Base-by-base conservation (phyloP, 73 alveolate species). In the Diophrys appendiculata region DNA sequence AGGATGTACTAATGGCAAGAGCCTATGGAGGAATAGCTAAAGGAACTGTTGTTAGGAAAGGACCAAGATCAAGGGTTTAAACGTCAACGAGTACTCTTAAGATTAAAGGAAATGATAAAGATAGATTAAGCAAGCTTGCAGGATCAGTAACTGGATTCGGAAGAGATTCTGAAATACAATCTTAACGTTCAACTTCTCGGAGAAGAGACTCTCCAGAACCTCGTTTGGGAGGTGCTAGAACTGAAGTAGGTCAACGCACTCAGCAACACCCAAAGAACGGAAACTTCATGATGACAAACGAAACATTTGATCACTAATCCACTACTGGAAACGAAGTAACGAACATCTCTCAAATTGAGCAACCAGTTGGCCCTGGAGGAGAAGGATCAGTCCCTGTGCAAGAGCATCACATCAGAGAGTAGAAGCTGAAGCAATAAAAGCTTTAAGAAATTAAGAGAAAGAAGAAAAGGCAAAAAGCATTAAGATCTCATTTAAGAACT, bases 21-120 rank as follows among this genome's bases (percentile, higher is more conserved):
- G 81, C 81, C 52, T 72, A 72, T 26, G 81, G 81, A 3, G 81
- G 81, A 11, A 71, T 52, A 5, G 60, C 81, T 0, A 1, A 31
- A n/a, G 81, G 81, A 1, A 1, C 72, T 23, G 33, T 22, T 3
- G 53, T 22, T 13, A 73, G 67, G 33, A 73, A 73, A 28, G n/a
- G n/a, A n/a, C 8, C 26, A n/a, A n/a, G 26, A 2, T 52, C 60
- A 34, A 34, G 33, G 8, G 67, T 2, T 26, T 73, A 60, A 14
- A 65, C 29, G 11, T 43, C 60, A 43, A 43, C 60, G 18, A 43
- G 60, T 18, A 43, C 60, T 43, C 60, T 43, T 11, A 43, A 43
- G 60, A 43, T 43, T 18, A 43, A 43, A 43, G 60, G 60, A 43
- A 43, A 43, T 43, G 60, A 43, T 43, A 43, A 43, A 43, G 60